Evolutionary conservation across 2,329 filamentous ascomycete species (phyloP).

Genomic region (Arthrinium phaeospermum): DNA sequence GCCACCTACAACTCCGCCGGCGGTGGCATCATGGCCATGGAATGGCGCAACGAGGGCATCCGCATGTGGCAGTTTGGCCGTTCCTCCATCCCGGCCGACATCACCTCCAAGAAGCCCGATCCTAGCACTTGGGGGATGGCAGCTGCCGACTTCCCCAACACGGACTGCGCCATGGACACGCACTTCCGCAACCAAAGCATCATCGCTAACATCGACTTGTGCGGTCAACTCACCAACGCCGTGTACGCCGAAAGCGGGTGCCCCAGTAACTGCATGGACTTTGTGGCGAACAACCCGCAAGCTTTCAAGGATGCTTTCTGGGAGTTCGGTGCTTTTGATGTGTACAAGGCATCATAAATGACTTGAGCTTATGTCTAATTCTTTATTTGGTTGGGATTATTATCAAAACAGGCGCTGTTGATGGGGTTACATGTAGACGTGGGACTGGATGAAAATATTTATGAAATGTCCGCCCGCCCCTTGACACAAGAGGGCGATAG

Average conservation of each 20-base stretch:
- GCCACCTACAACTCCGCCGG: conserved; percentile 55
- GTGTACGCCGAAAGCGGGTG: conserved; percentile 54
- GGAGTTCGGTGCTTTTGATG: conserved; percentile 67
- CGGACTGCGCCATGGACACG: conserved; percentile 61
- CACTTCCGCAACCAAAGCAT: conserved; percentile 72
- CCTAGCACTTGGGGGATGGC: conserved; percentile 67
- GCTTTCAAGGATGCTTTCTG: conserved; percentile 66
- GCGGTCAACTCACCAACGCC: conserved; percentile 59
- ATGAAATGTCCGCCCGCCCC: not conserved
- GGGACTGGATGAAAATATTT: not conserved
- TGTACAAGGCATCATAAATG: conserved; percentile 54
- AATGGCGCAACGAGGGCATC: conserved; percentile 66
- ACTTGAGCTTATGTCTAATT: not conserved
- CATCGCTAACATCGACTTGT: conserved; percentile 69
- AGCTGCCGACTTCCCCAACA: conserved; percentile 68
- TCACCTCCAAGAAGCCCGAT: conserved; percentile 58
- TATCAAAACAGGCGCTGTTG: not conserved
- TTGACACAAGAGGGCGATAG: not conserved
- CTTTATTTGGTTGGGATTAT: not conserved
- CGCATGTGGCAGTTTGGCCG: conserved; percentile 66
- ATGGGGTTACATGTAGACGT: not conserved
- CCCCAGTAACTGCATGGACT: conserved; percentile 61
- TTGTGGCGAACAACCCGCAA: conserved; percentile 61
- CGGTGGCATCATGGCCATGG: conserved; percentile 66
- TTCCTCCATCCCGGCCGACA: conserved; percentile 54